Conservation (phyloP, 148 eudicot genomes). For the Arbutus unedo region DNA sequence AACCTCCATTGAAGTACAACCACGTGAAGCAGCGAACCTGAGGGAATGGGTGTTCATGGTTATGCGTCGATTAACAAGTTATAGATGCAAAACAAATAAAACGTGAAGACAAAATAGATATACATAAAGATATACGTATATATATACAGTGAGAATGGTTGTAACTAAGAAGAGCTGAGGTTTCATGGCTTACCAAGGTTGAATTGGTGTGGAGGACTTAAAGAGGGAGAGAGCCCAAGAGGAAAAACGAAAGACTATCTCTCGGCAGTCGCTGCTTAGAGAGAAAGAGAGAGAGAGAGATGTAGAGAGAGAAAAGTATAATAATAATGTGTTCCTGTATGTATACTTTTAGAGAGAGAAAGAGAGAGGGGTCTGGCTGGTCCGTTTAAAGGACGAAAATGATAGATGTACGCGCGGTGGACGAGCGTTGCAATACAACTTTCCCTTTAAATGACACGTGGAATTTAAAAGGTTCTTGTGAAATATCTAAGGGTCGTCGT, state of each 20-base stretch:
- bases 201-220: neutral
- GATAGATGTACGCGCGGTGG: conserved; percentile 3
- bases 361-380: conserved; percentile 5
- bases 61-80: conserved; percentile 18
- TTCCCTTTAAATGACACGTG: neutral
- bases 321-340: neutral
- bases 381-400: conserved; percentile 10
- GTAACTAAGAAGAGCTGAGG: neutral
- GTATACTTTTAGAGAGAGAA: neutral
- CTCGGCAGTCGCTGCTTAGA: conserved; percentile 22
- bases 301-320: conserved; percentile 14
- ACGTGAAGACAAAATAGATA: neutral
- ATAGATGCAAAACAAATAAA: conserved; percentile 24
- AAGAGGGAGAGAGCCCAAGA: conserved; percentile 4
- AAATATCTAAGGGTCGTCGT: too few relatives aligned
- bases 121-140: neutral
- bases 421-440: conserved; percentile 5
- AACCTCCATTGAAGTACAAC: conserved; percentile 16
- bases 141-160: neutral
- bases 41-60: conserved; percentile 26
- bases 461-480: neutral
- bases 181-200: conserved; percentile 12
- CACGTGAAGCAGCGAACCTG: conserved; percentile 18
- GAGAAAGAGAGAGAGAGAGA: conserved; percentile 10
- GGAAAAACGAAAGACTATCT: conserved; percentile 17